Evolutionary conservation across 2,329 filamentous ascomycete species (phyloP).

Genomic region (Curvularia sp.): DNA sequence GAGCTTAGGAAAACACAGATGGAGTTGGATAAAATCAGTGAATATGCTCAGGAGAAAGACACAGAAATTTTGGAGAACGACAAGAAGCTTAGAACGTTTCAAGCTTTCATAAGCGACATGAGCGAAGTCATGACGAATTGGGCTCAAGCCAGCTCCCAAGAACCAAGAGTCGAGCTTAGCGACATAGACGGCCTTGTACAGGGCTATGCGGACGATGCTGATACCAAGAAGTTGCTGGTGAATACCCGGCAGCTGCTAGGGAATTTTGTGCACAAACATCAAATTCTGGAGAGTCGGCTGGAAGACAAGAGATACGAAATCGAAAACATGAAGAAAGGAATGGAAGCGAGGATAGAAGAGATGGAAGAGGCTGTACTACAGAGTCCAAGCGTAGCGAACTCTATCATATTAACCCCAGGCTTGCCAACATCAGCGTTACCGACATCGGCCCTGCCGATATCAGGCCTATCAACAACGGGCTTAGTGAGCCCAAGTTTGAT

Average conservation of each 20-base stretch:
- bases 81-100: neutral
- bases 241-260: neutral
- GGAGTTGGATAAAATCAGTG: neutral
- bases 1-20: neutral
- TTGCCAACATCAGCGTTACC: too few relatives aligned
- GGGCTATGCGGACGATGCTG: neutral
- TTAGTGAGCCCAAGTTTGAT: neutral
- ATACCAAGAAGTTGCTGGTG: neutral
- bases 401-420: too few relatives aligned
- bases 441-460: too few relatives aligned
- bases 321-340: neutral
- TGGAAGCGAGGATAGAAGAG: neutral
- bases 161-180: neutral
- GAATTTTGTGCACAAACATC: neutral
- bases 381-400: neutral
- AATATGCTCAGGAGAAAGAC: neutral
- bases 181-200: neutral
- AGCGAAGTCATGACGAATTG: neutral
- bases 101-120: neutral
- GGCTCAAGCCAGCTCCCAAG: neutral
- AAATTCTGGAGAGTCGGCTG: neutral
- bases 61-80: neutral
- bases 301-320: neutral
- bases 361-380: neutral
- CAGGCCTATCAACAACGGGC: too few relatives aligned